Percentiles rank a stretch among this genome's conserved stretches.
These are phyloP conservation scores for Neonectria sp. DNA, from an alignment of 2,329 filamentous ascomycete species.

Conservation along the genomic window DNA sequence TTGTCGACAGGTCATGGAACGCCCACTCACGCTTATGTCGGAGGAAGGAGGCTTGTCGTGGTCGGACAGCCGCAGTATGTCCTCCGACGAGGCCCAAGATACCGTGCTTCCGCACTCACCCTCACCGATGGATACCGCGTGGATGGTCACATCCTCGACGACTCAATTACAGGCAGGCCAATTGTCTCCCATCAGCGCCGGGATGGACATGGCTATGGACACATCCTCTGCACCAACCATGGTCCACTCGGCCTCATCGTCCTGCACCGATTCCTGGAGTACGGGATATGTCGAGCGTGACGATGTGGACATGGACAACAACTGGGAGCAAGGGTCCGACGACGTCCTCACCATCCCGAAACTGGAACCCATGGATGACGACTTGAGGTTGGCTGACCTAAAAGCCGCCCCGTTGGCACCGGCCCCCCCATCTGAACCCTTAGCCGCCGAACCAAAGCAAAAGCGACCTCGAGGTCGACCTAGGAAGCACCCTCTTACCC, in stretches of 20 bases:
- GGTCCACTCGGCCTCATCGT: conserved; percentile 63
- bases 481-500: conserved; percentile 81
- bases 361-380: conserved; percentile 70
- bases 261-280: conserved; percentile 62
- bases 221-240: conserved; percentile 59
- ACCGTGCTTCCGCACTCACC: conserved; percentile 50
- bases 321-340: conserved; percentile 64
- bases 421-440: conserved; percentile 34
- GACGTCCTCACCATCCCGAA: conserved; percentile 67
- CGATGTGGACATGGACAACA: conserved; percentile 58
- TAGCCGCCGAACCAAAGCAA: conserved; percentile 55
- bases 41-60: conserved; percentile 61
- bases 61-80: conserved; percentile 62
- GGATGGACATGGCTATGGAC: conserved; percentile 59
- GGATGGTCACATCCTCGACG: conserved; percentile 45
- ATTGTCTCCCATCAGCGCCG: conserved; percentile 68
- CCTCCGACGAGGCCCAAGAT: conserved; percentile 58
- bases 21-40: conserved; percentile 57
- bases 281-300: conserved; percentile 57
- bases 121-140: conserved; percentile 51
- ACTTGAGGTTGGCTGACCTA: conserved; percentile 68
- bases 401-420: conserved; percentile 57
- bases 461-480: conserved; percentile 85
- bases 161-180: conserved; percentile 61
- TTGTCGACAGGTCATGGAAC: conserved; percentile 63